Evolutionary conservation across 2,329 filamentous ascomycete genomes (phyloP).

Genomic region (Penicillium brevicompactum): DNA sequence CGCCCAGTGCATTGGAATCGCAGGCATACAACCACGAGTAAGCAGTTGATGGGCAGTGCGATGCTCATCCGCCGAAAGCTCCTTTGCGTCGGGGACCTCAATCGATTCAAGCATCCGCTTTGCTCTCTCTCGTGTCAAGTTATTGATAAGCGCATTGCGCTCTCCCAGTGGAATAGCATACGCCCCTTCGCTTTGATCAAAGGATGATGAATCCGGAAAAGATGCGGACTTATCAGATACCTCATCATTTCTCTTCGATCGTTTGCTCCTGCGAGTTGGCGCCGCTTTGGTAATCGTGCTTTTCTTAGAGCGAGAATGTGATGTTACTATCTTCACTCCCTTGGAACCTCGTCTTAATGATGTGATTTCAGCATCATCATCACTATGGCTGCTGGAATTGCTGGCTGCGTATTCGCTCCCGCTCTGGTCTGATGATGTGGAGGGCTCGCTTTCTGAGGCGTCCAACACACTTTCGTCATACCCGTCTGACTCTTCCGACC

Average conservation of each 20-base stretch:
- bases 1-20: constrained; percentile 55
- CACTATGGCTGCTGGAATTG: not conserved
- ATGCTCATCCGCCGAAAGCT: constrained; percentile 56
- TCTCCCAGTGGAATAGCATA: constrained; percentile 22
- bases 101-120: constrained; percentile 39
- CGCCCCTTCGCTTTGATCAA: constrained; percentile 13
- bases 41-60: constrained; percentile 55
- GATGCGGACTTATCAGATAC: constrained; percentile 2
- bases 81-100: constrained; percentile 39
- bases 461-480: not conserved
- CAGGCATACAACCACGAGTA: constrained; percentile 59
- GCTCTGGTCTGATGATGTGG: not conserved
- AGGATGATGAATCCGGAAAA: not conserved
- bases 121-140: constrained; percentile 35
- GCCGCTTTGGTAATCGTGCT: not conserved
- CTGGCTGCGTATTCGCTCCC: not conserved
- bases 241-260: not conserved
- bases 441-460: not conserved
- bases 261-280: not conserved
- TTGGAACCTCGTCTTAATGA: not conserved
- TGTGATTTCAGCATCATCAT: not conserved
- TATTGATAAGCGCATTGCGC: constrained; percentile 27
- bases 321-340: not conserved
- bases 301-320: not conserved
- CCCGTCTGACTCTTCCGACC: not conserved